These are phyloP conservation scores for Rhinocladiella similis DNA, from an alignment of 2,329 filamentous ascomycete genomes.

Conservation along the genomic window DNA sequence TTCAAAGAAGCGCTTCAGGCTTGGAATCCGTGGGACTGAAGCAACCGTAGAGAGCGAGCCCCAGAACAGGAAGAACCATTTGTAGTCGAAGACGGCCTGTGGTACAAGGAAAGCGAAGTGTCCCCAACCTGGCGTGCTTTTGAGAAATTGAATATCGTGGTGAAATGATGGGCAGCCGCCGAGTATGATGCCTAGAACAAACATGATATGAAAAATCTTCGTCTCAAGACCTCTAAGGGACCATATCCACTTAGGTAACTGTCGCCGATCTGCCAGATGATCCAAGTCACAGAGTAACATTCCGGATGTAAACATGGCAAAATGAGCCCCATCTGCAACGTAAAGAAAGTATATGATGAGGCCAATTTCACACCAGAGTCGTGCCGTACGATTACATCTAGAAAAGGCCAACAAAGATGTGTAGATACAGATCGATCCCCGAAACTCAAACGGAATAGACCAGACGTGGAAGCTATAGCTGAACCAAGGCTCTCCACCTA, in stretches of 20 bases:
- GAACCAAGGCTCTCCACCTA: constrained; percentile 42
- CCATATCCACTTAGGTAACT: constrained; percentile 53
- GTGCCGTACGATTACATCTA: constrained; percentile 53
- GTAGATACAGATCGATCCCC: constrained; percentile 37
- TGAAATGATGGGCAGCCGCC: constrained; percentile 61
- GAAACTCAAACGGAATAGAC: constrained; percentile 49
- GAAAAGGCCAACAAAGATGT: constrained; percentile 52
- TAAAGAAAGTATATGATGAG: constrained; percentile 69
- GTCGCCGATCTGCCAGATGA: constrained; percentile 50
- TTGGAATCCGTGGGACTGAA: constrained; percentile 55
- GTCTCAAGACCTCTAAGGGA: constrained; percentile 50
- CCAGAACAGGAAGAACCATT: constrained; percentile 68
- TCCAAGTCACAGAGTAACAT: constrained; percentile 65
- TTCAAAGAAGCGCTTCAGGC: constrained; percentile 52
- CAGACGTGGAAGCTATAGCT: constrained; percentile 46
- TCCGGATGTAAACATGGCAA: constrained; percentile 60
- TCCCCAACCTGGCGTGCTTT: constrained; percentile 45
- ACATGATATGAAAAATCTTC: constrained; percentile 54
- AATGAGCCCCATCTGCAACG: constrained; percentile 64
- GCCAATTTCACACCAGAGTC: constrained; percentile 54
- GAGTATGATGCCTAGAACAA: constrained; percentile 56
- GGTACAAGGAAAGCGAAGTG: constrained; percentile 50
- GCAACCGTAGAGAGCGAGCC: constrained; percentile 59
- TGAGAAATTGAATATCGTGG: constrained; percentile 49
- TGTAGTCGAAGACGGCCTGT: constrained; percentile 64